phyloP scores from a whole-genome alignment of 1,284 basidiomycete genomes.

The Waitea zeae region DNA sequence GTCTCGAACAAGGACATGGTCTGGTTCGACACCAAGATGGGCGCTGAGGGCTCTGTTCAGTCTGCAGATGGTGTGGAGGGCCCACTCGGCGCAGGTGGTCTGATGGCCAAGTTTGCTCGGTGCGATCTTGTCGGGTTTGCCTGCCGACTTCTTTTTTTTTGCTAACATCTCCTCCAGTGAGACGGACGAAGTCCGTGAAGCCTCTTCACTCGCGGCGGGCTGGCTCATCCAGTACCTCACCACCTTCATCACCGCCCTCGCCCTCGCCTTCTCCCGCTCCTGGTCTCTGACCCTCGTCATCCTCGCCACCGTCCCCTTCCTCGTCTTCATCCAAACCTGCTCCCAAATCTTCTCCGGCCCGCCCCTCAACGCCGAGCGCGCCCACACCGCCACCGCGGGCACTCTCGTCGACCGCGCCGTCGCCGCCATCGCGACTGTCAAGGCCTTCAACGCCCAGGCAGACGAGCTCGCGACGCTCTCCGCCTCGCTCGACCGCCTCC shows the following conservation, averaged over 20 bases:
- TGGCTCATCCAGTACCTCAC: conserved; percentile 67
- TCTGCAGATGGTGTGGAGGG: conserved; percentile 23
- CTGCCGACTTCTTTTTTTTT: conserved; percentile 1
- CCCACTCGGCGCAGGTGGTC: conserved; percentile 70
- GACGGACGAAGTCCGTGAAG: conserved; percentile 85
- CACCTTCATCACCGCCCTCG: conserved; percentile 64
- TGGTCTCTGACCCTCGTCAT: conserved; percentile 84
- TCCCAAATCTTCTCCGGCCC: conserved; percentile 59
- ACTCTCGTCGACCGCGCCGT: conserved; percentile 70
- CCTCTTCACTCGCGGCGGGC: conserved; percentile 65
- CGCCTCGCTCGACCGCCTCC: conserved; percentile 26
- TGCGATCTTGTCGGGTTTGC: conserved; percentile 20
- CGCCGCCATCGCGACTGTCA: conserved; percentile 78
- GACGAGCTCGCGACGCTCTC: conserved; percentile 39
- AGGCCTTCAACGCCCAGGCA: conserved; percentile 80
- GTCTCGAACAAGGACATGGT: conserved; percentile 62
- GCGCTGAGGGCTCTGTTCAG: conserved; percentile 32
- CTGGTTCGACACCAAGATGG: conserved; percentile 82
- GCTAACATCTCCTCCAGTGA: conserved; percentile 39
- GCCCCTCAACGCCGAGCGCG: conserved; percentile 50
- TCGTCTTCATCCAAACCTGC: conserved; percentile 58
- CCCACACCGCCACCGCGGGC: conserved; percentile 51
- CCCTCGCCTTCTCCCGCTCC: conserved; percentile 68
- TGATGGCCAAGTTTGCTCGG: conserved; percentile 91
- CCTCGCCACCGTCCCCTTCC: conserved; percentile 76